A percentile compares a stretch with the other conserved stretches of the same genome.
Conservation (phyloP, 495 filamentous ascomycete species). For the Aspergillus kassunensis region DNA sequence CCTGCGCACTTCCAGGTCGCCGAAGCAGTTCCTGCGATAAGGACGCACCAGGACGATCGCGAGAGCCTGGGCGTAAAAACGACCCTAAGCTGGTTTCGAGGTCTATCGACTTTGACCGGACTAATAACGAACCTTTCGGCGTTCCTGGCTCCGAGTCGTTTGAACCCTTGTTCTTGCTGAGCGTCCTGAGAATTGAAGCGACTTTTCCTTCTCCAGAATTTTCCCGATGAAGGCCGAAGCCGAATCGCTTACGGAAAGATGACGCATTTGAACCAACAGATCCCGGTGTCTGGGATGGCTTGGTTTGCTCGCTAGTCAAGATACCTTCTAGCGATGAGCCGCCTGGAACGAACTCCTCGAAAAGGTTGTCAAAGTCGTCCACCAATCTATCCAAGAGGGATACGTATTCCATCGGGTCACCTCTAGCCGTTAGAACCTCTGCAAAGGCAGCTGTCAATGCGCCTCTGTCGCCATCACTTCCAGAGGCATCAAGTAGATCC, state of each 20-base stretch:
- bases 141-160: conserved; percentile 54
- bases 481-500: conserved; percentile 88
- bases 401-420: conserved; percentile 76
- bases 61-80: conserved; percentile 59
- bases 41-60: conserved; percentile 56
- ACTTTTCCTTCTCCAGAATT: conserved; percentile 63
- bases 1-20: conserved; percentile 46
- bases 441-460: conserved; percentile 87
- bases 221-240: conserved; percentile 71
- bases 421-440: conserved; percentile 76
- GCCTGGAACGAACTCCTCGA: conserved; percentile 62
- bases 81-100: conserved; percentile 49
- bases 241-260: conserved; percentile 78
- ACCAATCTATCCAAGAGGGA: conserved; percentile 88
- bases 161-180: conserved; percentile 76
- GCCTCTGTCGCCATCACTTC: conserved; percentile 88
- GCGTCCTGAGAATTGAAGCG: conserved; percentile 76
- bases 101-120: conserved; percentile 81
- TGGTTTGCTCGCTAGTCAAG: conserved; percentile 44
- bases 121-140: conserved; percentile 55
- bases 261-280: conserved; percentile 71
- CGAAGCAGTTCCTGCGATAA: conserved; percentile 39
- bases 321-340: conserved; percentile 40
- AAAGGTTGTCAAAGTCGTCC: conserved; percentile 85
- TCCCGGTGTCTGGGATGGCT: conserved; percentile 44